A percentile compares a stretch with the other conserved stretches of the same genome.
Evolutionary conservation across 495 filamentous ascomycete species (phyloP).

Genomic region (Penicillium salamii): DNA sequence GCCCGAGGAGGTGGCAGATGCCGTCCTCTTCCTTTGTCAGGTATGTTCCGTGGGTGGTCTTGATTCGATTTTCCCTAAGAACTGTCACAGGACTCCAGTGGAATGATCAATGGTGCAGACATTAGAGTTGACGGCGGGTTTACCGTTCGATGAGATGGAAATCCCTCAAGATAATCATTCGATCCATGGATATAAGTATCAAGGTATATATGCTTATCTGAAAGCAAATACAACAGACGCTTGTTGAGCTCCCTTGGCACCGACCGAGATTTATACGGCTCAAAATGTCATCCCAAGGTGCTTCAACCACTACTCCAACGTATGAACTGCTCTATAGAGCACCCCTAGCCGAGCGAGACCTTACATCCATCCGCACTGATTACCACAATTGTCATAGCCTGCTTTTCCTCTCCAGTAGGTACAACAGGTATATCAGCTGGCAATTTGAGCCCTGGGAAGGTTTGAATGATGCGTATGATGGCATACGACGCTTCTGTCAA

Average conservation of each 20-base stretch:
- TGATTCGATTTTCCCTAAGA: constrained; percentile 5
- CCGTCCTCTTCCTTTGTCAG: constrained; percentile 38
- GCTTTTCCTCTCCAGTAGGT: neutral
- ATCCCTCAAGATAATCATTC: neutral
- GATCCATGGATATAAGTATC: too few relatives aligned
- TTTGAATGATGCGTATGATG: neutral
- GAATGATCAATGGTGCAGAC: constrained; percentile 45
- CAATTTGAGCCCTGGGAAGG: neutral
- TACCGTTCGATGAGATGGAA: constrained; percentile 27
- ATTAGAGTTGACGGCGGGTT: constrained; percentile 42
- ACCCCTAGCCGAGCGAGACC: neutral
- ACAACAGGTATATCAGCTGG: neutral
- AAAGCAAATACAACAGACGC: too few relatives aligned
- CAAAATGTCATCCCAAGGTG: too few relatives aligned
- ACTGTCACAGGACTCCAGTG: constrained; percentile 35
- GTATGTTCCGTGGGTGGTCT: constrained; percentile 9
- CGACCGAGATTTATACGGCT: too few relatives aligned
- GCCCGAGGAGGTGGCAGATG: constrained; percentile 41
- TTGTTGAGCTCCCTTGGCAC: neutral
- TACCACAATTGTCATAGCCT: neutral
- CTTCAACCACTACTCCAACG: too few relatives aligned
- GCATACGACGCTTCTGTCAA: neutral
- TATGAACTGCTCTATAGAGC: too few relatives aligned
- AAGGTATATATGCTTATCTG: too few relatives aligned
- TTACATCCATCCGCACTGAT: neutral